Conservation (phyloP, 1,284 basidiomycete species). For the Mycosarcoma maydis region DNA sequence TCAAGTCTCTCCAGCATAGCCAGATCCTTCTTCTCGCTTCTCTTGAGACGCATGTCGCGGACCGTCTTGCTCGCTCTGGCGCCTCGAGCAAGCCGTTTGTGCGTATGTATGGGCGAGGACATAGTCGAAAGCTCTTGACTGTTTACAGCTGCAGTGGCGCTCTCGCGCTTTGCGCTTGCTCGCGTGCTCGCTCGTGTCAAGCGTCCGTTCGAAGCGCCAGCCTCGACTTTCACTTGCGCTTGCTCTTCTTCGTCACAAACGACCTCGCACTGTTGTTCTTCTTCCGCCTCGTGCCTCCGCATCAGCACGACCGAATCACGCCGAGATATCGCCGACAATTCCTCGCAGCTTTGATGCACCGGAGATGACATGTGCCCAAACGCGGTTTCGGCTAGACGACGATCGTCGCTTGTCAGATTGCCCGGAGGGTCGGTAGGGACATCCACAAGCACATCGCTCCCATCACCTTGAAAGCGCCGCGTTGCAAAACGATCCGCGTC, state of each 20-base stretch:
- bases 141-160: neutral
- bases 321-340: neutral
- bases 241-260: neutral
- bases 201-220: neutral
- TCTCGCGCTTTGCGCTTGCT: slow-evolving; percentile 9
- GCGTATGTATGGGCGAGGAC: neutral
- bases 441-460: slow-evolving; percentile 2
- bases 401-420: slow-evolving; percentile 29
- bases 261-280: neutral
- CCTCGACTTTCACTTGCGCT: neutral
- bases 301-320: neutral
- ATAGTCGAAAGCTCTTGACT: neutral
- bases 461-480: neutral
- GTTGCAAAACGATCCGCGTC: neutral
- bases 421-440: slow-evolving; percentile 10
- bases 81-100: neutral
- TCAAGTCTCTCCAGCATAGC: slow-evolving; percentile 12
- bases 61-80: neutral
- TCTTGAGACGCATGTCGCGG: slow-evolving; percentile 15
- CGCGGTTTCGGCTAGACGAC: slow-evolving; percentile 23
- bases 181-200: slow-evolving; percentile 3
- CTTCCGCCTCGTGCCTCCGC: neutral
- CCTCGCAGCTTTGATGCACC: neutral
- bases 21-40: slow-evolving; percentile 19
- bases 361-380: slow-evolving; percentile 37